Percentiles rank a stretch among this genome's conserved stretches.
Evolutionary conservation across 768 basidiomycete genomes (phyloP).

Genomic region (Tulasnella sp.): DNA sequence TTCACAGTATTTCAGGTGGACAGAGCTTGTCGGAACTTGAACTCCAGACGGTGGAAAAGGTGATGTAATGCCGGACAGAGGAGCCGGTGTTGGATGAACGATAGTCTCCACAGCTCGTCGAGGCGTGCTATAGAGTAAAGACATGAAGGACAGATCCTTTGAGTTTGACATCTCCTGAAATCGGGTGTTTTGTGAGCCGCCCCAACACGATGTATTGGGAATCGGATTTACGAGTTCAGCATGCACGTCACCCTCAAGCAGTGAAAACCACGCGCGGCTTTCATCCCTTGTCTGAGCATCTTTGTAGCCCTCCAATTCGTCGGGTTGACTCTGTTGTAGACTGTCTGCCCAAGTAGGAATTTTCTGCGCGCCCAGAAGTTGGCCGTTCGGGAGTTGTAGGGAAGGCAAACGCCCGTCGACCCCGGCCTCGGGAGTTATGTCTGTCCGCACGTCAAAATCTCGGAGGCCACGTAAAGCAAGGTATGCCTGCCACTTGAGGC

Average conservation of each 20-base stretch:
- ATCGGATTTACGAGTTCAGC: constrained; percentile 46
- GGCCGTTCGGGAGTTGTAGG: constrained; percentile 44
- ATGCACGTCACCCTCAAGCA: constrained; percentile 66
- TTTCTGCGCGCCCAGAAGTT: constrained; percentile 49
- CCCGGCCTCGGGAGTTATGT: constrained; percentile 57
- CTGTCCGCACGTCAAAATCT: constrained; percentile 40
- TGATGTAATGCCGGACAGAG: constrained; percentile 55
- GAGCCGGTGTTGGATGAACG: constrained; percentile 53
- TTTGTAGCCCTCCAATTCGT: constrained; percentile 50
- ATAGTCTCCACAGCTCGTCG: constrained; percentile 33
- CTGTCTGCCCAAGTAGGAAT: constrained; percentile 66
- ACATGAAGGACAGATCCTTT: background rate
- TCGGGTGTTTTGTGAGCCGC: constrained; percentile 32
- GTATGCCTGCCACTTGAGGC: constrained; percentile 84
- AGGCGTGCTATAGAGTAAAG: background rate
- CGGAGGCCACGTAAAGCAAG: constrained; percentile 51
- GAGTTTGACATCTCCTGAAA: constrained; percentile 30
- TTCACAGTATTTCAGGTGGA: constrained; percentile 43
- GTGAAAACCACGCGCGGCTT: constrained; percentile 68
- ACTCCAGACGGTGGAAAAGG: constrained; percentile 48
- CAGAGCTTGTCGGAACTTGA: constrained; percentile 38
- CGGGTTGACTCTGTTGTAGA: constrained; percentile 17
- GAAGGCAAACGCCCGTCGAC: constrained; percentile 58
- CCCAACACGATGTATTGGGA: background rate
- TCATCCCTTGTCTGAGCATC: constrained; percentile 51